Evolutionary conservation across 805 yeast species (phyloP).

Genomic region (Wickerhamomyces alni): DNA sequence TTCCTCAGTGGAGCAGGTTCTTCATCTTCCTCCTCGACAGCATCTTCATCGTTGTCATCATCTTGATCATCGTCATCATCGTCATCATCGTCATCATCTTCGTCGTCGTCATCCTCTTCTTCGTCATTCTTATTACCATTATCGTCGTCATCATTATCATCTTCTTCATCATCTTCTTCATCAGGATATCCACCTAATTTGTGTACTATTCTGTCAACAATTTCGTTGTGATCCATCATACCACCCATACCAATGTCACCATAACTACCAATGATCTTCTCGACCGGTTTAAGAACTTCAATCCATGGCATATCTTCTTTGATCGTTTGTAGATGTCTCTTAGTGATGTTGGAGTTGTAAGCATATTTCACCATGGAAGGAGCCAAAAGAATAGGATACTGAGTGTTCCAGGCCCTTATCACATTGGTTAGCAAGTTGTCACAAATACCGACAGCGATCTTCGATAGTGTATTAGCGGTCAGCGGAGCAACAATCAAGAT

Average conservation of each 20-base stretch:
- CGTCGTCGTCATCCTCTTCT: constrained; percentile 34
- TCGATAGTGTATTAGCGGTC: constrained; percentile 87
- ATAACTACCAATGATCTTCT: constrained; percentile 84
- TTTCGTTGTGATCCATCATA: constrained; percentile 96
- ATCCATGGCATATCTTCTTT: constrained; percentile 94
- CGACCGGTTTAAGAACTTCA: constrained; percentile 89
- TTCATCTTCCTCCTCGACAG: constrained; percentile 12
- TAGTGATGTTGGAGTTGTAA: constrained; percentile 84
- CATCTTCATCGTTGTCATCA: constrained; percentile 8
- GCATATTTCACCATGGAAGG: constrained; percentile 96
- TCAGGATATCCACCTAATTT: constrained; percentile 61
- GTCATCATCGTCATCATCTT: constrained; percentile 31
- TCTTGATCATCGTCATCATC: constrained; percentile 14
- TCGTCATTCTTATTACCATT: constrained; percentile 45
- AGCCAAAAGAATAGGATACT: constrained; percentile 82
- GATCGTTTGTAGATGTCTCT: constrained; percentile 69
- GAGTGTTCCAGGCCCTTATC: constrained; percentile 92
- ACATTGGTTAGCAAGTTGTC: constrained; percentile 89
- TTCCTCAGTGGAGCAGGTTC: constrained; percentile 9
- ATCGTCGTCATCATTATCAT: constrained; percentile 38
- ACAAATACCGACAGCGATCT: constrained; percentile 85
- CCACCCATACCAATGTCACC: constrained; percentile 99
- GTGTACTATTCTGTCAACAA: constrained; percentile 77
- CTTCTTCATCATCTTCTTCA: constrained; percentile 43
- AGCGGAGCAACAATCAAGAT: constrained; percentile 89